Conservation (phyloP, 2,329 filamentous ascomycete species). For the Trichoderma citrinoviride region DNA sequence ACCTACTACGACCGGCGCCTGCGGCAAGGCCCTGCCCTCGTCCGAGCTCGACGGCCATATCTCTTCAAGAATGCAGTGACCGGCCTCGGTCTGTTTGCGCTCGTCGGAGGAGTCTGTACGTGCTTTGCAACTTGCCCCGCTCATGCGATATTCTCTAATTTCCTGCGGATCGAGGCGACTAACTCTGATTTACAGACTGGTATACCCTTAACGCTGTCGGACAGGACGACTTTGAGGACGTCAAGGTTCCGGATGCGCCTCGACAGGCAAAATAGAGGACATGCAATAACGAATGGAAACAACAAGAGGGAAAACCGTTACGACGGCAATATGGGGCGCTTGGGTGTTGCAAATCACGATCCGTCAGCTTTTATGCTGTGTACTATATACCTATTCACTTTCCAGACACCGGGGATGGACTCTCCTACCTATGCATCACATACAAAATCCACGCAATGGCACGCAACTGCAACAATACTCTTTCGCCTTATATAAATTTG, state of each 20-base stretch:
- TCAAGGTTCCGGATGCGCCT: constrained; percentile 79
- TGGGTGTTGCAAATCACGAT: constrained; percentile 4
- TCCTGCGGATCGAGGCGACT: neutral
- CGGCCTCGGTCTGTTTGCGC: constrained; percentile 68
- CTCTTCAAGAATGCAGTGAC: constrained; percentile 85
- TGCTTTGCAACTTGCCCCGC: neutral
- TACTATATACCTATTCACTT: constrained; percentile 1
- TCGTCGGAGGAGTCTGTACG: constrained; percentile 87
- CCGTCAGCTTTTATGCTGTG: constrained; percentile 11
- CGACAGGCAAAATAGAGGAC: constrained; percentile 37
- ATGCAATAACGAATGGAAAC: neutral
- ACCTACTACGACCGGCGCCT: constrained; percentile 92
- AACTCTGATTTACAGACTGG: constrained; percentile 41
- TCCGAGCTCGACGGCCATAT: constrained; percentile 89
- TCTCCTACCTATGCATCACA: neutral
- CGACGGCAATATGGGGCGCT: neutral
- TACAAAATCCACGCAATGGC: neutral
- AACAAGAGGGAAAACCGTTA: neutral
- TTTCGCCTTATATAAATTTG: neutral
- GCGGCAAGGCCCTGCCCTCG: constrained; percentile 81
- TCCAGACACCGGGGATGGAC: neutral
- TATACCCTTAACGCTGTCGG: constrained; percentile 78
- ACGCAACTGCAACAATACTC: constrained; percentile 5
- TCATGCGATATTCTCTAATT: no score
- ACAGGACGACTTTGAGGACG: constrained; percentile 95